Conservation (phyloP, 208 protist genomes). For the Acanthamoeba culbertsoni region DNA sequence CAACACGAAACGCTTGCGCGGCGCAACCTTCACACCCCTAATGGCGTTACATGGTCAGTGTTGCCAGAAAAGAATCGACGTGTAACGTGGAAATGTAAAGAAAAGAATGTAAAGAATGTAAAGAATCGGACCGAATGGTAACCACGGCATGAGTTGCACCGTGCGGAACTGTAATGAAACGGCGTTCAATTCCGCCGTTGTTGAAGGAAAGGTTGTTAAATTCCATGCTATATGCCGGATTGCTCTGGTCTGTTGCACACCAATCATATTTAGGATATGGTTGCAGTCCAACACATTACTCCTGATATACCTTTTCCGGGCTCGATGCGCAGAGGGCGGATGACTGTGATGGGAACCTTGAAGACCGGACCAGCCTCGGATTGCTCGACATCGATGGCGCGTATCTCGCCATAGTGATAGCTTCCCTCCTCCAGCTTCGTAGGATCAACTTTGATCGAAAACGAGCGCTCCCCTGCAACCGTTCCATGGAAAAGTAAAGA, state of each 20-base stretch:
- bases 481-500: not conserved
- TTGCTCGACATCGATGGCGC: not conserved
- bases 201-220: not conserved
- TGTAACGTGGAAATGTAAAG: not conserved
- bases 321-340: not conserved
- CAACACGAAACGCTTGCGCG: conserved; percentile 44
- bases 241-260: not conserved
- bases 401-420: conserved; percentile 62
- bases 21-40: not conserved
- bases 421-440: not conserved
- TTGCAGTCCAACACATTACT: not conserved
- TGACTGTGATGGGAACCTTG: conserved; percentile 65
- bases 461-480: not conserved
- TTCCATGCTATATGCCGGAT: not conserved
- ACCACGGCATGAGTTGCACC: conserved; percentile 16
- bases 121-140: conserved; percentile 35
- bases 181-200: conserved; percentile 5
- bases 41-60: not conserved
- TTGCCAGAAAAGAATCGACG: too few species aligned
- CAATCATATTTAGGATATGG: not conserved
- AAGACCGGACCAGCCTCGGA: conserved; percentile 57
- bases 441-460: conserved; percentile 56
- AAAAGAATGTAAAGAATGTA: not conserved
- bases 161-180: not conserved
- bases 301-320: not conserved